phyloP scores from a whole-genome alignment of 495 filamentous ascomycete genomes.

The Aspergillus biplanus region DNA sequence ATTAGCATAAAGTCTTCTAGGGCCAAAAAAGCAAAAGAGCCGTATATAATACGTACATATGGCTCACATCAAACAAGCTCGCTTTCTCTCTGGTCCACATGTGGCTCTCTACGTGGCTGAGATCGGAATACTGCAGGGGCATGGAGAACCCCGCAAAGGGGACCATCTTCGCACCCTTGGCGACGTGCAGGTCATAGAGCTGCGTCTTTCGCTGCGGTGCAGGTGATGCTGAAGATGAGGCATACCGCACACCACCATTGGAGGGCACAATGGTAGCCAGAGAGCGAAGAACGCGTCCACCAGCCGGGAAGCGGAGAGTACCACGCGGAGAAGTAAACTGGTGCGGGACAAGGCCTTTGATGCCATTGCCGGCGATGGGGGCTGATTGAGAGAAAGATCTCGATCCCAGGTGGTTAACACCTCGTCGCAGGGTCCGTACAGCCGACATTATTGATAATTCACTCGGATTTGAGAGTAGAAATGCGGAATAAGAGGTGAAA shows the following conservation, averaged over 20 bases:
- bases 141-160: slow-evolving; percentile 93
- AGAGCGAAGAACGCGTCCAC: slow-evolving; percentile 23
- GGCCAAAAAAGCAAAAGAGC: background rate
- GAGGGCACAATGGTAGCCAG: slow-evolving; percentile 23
- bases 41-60: slow-evolving; percentile 47
- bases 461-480: slow-evolving; percentile 26
- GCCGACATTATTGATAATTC: slow-evolving; percentile 39
- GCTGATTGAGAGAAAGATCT: slow-evolving; percentile 32
- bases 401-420: slow-evolving; percentile 37
- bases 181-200: slow-evolving; percentile 81
- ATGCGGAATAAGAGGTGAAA: slow-evolving; percentile 10
- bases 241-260: slow-evolving; percentile 53
- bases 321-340: slow-evolving; percentile 40
- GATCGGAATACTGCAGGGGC: slow-evolving; percentile 84
- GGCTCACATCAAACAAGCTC: slow-evolving; percentile 83
- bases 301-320: slow-evolving; percentile 32
- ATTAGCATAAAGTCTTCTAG: slow-evolving; percentile 11
- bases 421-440: slow-evolving; percentile 37
- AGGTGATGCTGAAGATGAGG: slow-evolving; percentile 54
- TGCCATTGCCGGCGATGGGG: slow-evolving; percentile 45
- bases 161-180: slow-evolving; percentile 88
- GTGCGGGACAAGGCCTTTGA: slow-evolving; percentile 35
- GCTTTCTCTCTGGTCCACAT: slow-evolving; percentile 83
- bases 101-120: slow-evolving; percentile 79
- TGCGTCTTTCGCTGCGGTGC: slow-evolving; percentile 67